Conservation (phyloP, 164 flowering plant species). For the Tetrastigma voinierianum region DNA sequence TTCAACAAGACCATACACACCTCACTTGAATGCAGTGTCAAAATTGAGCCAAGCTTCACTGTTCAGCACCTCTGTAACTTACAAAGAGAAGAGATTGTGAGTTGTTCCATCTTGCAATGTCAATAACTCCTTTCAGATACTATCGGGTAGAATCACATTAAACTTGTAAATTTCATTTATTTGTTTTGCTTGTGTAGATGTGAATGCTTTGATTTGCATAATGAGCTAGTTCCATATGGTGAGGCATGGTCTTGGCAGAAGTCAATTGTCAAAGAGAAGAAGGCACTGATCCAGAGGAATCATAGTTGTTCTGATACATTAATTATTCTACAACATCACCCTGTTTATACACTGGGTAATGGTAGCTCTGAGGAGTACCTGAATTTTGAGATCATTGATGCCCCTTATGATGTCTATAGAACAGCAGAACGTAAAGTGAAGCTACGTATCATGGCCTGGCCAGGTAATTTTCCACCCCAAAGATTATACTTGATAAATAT, state of each 20-base stretch:
- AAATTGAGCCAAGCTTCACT: too few species aligned
- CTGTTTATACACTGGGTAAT: slow-evolving; percentile 88
- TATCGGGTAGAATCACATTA: too few species aligned
- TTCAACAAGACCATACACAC: too few species aligned
- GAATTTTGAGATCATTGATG: slow-evolving; percentile 54
- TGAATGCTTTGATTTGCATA: slow-evolving; percentile 62
- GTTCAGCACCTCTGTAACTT: too few species aligned
- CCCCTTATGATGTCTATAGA: slow-evolving; percentile 69
- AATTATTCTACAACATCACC: slow-evolving; percentile 71
- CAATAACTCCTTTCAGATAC: too few species aligned
- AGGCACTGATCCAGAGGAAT: slow-evolving; percentile 38
- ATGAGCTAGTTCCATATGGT: slow-evolving; percentile 62
- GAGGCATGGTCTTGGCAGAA: slow-evolving; percentile 92
- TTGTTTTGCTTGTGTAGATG: slow-evolving; percentile 42
- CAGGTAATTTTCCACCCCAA: slow-evolving; percentile 51
- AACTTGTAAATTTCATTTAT: too few species aligned
- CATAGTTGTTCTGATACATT: slow-evolving; percentile 58
- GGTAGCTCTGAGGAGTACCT: slow-evolving; percentile 66
- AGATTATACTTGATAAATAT: too few species aligned
- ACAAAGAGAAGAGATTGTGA: too few species aligned
- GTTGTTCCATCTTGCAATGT: too few species aligned
- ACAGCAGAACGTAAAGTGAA: slow-evolving; percentile 93
- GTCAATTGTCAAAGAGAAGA: slow-evolving; percentile 48
- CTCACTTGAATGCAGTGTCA: too few species aligned
- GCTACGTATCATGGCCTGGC: slow-evolving; percentile 97